Evolutionary conservation across 1,284 basidiomycete genomes (phyloP).

Genomic region (Ceratobasidium sp.): DNA sequence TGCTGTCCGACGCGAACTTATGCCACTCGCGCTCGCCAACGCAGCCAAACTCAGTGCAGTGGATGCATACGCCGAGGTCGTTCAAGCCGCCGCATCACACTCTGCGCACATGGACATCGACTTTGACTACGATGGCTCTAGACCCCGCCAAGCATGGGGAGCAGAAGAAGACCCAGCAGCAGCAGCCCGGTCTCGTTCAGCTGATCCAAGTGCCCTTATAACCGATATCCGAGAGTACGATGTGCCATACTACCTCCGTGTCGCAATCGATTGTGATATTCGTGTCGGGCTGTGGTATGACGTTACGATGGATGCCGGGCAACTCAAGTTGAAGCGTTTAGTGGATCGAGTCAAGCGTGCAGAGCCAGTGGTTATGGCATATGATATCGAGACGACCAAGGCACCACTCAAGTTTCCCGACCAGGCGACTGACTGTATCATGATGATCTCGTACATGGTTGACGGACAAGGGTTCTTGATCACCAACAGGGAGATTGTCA

Average conservation of each 20-base stretch:
- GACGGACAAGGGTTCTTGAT: conserved; percentile 97
- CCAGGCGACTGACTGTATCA: conserved; percentile 94
- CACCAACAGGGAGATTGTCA: conserved; percentile 96
- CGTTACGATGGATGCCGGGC: conserved; percentile 83
- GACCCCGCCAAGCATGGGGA: conserved; percentile 55
- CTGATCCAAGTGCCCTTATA: conserved; percentile 88
- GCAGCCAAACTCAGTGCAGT: conserved; percentile 94
- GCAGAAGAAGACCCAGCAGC: conserved; percentile 55
- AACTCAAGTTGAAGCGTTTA: conserved; percentile 77
- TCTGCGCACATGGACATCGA: conserved; percentile 74
- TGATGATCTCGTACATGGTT: conserved; percentile 99
- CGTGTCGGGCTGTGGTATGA: conserved; percentile 98
- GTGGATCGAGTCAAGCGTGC: conserved; percentile 94
- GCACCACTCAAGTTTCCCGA: conserved; percentile 99
- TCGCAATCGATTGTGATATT: conserved; percentile 97
- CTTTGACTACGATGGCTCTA: conserved; percentile 52
- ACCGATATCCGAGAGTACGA: conserved; percentile 97
- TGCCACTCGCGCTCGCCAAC: conserved; percentile 89
- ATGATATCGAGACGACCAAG: conserved; percentile 99
- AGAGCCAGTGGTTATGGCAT: conserved; percentile 99
- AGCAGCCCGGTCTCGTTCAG: conserved; percentile 57
- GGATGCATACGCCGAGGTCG: conserved; percentile 98
- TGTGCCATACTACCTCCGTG: conserved; percentile 96
- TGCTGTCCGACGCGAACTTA: conserved; percentile 83
- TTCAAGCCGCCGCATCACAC: conserved; percentile 71